These are phyloP conservation scores for Bathelium albidoporum DNA, from an alignment of 495 filamentous ascomycete species.

Conservation along the genomic window DNA sequence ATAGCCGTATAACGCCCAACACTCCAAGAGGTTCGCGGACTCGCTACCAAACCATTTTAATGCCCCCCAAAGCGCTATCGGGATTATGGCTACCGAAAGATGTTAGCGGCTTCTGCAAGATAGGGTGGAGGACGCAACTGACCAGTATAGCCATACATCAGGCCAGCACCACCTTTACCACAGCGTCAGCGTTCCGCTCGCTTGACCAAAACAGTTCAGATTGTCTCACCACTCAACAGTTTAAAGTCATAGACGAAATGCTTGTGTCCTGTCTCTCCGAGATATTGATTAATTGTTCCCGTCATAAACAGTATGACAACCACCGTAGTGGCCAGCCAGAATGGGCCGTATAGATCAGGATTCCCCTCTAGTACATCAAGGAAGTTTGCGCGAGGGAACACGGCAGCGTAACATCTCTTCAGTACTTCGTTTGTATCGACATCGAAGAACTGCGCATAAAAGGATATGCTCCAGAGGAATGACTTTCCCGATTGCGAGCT, in stretches of 20 bases:
- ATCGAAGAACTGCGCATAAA: slow-evolving; percentile 97
- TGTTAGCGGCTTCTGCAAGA: neutral
- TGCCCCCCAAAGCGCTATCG: slow-evolving; percentile 74
- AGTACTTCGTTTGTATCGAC: slow-evolving; percentile 87
- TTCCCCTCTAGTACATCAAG: slow-evolving; percentile 95
- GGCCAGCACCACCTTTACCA: slow-evolving; percentile 61
- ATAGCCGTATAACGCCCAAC: slow-evolving; percentile 90
- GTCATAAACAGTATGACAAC: slow-evolving; percentile 91
- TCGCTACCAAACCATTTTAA: slow-evolving; percentile 89
- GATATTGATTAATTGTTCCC: slow-evolving; percentile 85
- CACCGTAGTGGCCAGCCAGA: slow-evolving; percentile 98
- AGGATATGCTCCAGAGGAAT: slow-evolving; percentile 81
- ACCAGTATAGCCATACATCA: slow-evolving; percentile 80
- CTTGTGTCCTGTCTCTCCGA: slow-evolving; percentile 48
- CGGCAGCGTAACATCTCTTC: slow-evolving; percentile 66
- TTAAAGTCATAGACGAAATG: slow-evolving; percentile 82
- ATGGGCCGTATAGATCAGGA: slow-evolving; percentile 87
- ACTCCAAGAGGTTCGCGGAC: slow-evolving; percentile 83
- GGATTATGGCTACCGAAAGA: slow-evolving; percentile 47
- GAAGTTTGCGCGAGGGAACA: slow-evolving; percentile 87
- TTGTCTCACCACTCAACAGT: slow-evolving; percentile 71
- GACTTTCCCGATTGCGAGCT: slow-evolving; percentile 52
- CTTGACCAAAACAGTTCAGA: slow-evolving; percentile 45
- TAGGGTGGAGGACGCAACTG: neutral
- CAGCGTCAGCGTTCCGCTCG: neutral